phyloP scores from a whole-genome alignment of 73 alveolate species.

The Uronychia setigera region DNA sequence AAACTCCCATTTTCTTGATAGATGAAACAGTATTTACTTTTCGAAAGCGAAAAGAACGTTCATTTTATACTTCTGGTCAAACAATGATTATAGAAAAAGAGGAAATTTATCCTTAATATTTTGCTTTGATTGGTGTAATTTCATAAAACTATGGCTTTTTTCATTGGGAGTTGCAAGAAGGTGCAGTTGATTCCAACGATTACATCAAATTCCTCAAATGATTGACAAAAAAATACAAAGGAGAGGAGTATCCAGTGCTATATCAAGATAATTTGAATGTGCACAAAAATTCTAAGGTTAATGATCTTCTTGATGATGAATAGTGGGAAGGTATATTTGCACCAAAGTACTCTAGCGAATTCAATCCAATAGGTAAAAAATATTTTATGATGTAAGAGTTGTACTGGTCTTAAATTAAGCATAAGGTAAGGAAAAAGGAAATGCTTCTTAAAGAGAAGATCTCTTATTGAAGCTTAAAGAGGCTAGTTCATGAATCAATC shows the following conservation, averaged over 20 bases:
- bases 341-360: neutral
- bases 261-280: neutral
- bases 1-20: neutral
- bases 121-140: neutral
- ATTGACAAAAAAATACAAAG: neutral
- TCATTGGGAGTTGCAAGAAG: neutral
- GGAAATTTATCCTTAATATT: neutral
- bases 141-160: neutral
- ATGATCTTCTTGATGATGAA: neutral
- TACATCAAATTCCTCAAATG: neutral
- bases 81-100: neutral
- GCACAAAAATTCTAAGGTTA: neutral
- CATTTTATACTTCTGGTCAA: neutral
- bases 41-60: neutral
- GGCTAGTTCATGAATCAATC: neutral
- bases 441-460: neutral
- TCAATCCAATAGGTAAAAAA: neutral
- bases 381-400: too few relatives aligned
- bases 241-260: neutral
- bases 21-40: neutral
- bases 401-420: neutral
- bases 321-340: neutral
- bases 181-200: neutral
- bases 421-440: neutral
- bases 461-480: too few relatives aligned